phyloP scores from a whole-genome alignment of 2,329 filamentous ascomycete species.

The Arthrinium phaeospermum region DNA sequence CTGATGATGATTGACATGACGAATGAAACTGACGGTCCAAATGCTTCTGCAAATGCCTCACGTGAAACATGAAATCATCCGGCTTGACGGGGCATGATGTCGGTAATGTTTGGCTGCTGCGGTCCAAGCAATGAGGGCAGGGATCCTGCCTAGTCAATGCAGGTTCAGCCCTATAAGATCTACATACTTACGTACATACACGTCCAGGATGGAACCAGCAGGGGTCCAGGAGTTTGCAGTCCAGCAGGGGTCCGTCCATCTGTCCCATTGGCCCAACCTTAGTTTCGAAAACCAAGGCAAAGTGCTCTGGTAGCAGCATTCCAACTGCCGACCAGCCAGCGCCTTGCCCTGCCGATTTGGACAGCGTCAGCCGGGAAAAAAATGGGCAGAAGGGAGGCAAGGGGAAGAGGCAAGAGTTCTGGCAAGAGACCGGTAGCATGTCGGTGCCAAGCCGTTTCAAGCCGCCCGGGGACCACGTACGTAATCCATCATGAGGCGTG shows the following conservation, averaged over 20 bases:
- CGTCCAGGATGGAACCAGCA: not conserved
- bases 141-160: not conserved
- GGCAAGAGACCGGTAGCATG: not conserved
- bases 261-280: not conserved
- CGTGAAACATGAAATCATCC: not conserved
- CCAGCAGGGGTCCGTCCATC: not conserved
- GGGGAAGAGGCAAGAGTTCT: too few relatives aligned
- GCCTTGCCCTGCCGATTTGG: not conserved
- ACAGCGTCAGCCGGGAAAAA: not conserved
- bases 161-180: slow-evolving; percentile 8
- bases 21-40: not conserved
- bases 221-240: not conserved
- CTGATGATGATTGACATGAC: not conserved
- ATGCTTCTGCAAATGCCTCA: not conserved
- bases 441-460: not conserved
- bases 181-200: not conserved
- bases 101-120: not conserved
- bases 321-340: not conserved
- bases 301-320: not conserved
- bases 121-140: not conserved
- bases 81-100: not conserved
- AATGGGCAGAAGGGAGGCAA: not conserved
- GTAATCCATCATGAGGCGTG: not conserved
- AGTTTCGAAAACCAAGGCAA: not conserved
- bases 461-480: not conserved